These are phyloP conservation scores for Macadamia integrifolia DNA, from an alignment of 164 flowering plant genomes.

Conservation along the genomic window DNA sequence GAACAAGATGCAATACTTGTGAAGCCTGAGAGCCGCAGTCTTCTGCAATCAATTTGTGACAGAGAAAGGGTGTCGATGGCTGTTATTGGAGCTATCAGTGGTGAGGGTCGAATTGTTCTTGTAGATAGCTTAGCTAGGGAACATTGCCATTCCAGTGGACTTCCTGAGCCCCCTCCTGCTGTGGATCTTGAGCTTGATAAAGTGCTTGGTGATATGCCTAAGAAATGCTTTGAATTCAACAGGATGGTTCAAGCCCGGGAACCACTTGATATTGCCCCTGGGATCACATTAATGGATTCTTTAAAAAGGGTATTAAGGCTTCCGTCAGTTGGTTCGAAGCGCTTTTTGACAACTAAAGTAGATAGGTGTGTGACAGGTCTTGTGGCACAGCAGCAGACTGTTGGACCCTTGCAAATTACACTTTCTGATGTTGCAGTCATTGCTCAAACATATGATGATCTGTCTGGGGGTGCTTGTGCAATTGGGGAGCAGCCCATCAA, in stretches of 20 bases:
- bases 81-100: slow-evolving; percentile 80
- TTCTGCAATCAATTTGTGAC: slow-evolving; percentile 67
- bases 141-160: slow-evolving; percentile 37
- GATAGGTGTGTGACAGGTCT: slow-evolving; percentile 98
- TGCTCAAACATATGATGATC: slow-evolving; percentile 61
- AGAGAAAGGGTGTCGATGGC: slow-evolving; percentile 93
- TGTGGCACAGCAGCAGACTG: slow-evolving; percentile 96
- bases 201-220: slow-evolving; percentile 95
- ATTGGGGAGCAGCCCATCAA: slow-evolving; percentile 95
- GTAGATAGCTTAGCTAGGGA: slow-evolving; percentile 60
- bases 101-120: slow-evolving; percentile 66
- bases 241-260: slow-evolving; percentile 38
- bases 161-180: slow-evolving; percentile 70
- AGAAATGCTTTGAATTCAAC: slow-evolving; percentile 70
- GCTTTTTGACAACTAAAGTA: slow-evolving; percentile 87
- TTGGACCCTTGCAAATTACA: slow-evolving; percentile 87
- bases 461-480: slow-evolving; percentile 92
- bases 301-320: slow-evolving; percentile 82
- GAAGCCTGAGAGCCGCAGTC: slow-evolving; percentile 63
- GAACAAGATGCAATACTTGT: slow-evolving; percentile 96
- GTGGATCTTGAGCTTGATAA: slow-evolving; percentile 94
- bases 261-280: slow-evolving; percentile 90
- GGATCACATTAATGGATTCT: slow-evolving; percentile 62
- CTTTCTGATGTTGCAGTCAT: slow-evolving; percentile 96
- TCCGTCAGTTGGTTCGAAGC: slow-evolving; percentile 85